These are phyloP conservation scores for Cryptococcus sp. DNA, from an alignment of 1,284 basidiomycete species.

Conservation along the genomic window DNA sequence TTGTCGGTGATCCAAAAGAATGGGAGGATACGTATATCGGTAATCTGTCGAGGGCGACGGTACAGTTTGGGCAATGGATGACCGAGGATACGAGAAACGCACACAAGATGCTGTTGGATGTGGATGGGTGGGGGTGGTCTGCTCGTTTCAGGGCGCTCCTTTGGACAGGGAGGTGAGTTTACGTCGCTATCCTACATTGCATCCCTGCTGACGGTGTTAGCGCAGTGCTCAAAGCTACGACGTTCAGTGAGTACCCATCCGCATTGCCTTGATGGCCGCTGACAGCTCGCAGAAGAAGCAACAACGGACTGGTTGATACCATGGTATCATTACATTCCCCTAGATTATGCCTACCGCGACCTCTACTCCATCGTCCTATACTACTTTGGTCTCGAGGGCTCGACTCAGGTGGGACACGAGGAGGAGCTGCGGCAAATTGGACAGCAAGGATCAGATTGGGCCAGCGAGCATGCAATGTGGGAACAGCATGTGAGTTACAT, in stretches of 20 bases:
- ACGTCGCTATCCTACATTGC: neutral
- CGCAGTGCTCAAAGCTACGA: constrained; percentile 6
- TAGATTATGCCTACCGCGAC: constrained; percentile 7
- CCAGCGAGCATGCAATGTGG: constrained; percentile 2
- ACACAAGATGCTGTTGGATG: constrained; percentile 7
- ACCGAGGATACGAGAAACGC: neutral
- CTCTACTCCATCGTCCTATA: constrained; percentile 7
- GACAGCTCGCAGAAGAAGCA: neutral
- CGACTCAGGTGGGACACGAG: constrained; percentile 3
- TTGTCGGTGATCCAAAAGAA: neutral
- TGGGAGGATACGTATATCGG: too few species aligned
- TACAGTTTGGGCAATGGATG: neutral
- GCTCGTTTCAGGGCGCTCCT: constrained; percentile 3
- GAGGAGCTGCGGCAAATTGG: constrained; percentile 3
- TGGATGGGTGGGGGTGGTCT: constrained; percentile 12
- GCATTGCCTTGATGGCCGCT: neutral
- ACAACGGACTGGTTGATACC: constrained; percentile 6
- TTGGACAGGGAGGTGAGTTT: neutral
- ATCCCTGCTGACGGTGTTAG: neutral
- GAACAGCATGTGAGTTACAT: constrained; percentile 3
- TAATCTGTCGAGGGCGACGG: too few species aligned
- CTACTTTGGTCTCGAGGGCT: constrained; percentile 3
- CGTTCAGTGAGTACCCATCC: neutral
- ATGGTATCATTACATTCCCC: constrained; percentile 10
- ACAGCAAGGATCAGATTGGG: neutral